Evolutionary conservation across 1,139 yeast genomes (phyloP).

Genomic region (Pichia sp.): DNA sequence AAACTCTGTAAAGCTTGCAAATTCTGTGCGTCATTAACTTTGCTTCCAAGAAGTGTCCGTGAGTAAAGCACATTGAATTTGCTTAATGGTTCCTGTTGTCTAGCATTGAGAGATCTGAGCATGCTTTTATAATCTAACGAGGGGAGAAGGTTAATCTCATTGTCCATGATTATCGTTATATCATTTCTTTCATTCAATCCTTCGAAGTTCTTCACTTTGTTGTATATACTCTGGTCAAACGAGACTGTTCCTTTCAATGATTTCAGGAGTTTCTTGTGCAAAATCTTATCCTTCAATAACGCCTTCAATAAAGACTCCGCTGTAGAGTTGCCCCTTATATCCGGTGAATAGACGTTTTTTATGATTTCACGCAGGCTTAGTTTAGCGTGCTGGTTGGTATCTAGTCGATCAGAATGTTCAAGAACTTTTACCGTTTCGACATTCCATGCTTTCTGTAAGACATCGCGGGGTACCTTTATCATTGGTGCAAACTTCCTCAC

Average conservation of each 20-base stretch:
- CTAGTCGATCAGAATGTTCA: neutral
- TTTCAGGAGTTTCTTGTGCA: too few species aligned
- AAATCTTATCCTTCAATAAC: neutral
- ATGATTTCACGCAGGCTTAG: conserved; percentile 11
- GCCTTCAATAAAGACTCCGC: too few species aligned
- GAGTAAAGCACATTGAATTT: conserved; percentile 10
- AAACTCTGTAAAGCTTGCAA: conserved; percentile 11
- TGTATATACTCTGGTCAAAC: conserved; percentile 8
- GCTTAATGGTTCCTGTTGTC: conserved; percentile 2
- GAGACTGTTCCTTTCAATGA: conserved; percentile 4
- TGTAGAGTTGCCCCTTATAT: conserved; percentile 1
- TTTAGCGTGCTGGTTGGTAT: conserved; percentile 4
- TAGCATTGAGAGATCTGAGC: conserved; percentile 3
- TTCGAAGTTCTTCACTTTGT: conserved; percentile 14
- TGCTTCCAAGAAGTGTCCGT: conserved; percentile 17
- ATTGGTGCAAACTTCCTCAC: conserved; percentile 1
- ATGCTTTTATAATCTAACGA: conserved; percentile 12
- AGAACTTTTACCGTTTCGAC: conserved; percentile 5
- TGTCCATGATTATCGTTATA: conserved; percentile 17
- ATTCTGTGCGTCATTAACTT: conserved; percentile 16
- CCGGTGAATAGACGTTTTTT: conserved; percentile 10
- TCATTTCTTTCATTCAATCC: conserved; percentile 16
- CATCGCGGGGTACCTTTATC: neutral
- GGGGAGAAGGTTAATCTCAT: conserved; percentile 16
- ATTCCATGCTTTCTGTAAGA: conserved; percentile 5